These are phyloP conservation scores for Penicillium odoratum DNA, from an alignment of 495 filamentous ascomycete genomes.

Conservation along the genomic window DNA sequence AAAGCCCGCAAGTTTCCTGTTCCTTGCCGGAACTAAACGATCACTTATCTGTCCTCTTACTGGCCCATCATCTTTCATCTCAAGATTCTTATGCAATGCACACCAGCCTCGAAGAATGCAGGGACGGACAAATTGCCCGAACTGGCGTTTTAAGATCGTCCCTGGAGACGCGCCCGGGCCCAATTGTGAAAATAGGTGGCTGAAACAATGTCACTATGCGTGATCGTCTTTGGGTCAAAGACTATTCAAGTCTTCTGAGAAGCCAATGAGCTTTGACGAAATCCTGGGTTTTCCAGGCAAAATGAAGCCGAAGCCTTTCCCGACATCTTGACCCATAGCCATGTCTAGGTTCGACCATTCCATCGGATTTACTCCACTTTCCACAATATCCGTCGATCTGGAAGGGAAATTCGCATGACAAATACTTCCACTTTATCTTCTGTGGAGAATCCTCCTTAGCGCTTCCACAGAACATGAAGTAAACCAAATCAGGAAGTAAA, in stretches of 20 bases:
- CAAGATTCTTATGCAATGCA: conserved; percentile 12
- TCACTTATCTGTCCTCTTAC: background rate
- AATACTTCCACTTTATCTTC: background rate
- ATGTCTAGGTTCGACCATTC: conserved; percentile 11
- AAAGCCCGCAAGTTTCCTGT: background rate
- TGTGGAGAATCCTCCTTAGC: too few species aligned
- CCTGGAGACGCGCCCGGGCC: conserved; percentile 17
- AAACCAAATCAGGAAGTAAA: background rate
- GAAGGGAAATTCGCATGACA: conserved; percentile 11
- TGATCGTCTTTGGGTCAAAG: background rate
- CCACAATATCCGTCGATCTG: conserved; percentile 22
- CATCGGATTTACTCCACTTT: conserved; percentile 12
- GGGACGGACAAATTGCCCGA: conserved; percentile 30
- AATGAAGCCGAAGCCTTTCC: background rate
- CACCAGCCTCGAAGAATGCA: conserved; percentile 19
- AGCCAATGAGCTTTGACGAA: conserved; percentile 4
- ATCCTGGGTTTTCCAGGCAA: too few species aligned
- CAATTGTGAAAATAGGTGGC: conserved; percentile 22
- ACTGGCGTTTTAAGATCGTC: conserved; percentile 23
- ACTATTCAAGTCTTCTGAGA: background rate
- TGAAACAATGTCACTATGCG: conserved; percentile 17
- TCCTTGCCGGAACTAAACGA: background rate
- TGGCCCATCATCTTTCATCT: background rate
- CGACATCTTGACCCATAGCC: background rate
- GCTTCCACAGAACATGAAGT: background rate